phyloP scores from a whole-genome alignment of 2,329 filamentous ascomycete species.

The Emergomyces africanus region DNA sequence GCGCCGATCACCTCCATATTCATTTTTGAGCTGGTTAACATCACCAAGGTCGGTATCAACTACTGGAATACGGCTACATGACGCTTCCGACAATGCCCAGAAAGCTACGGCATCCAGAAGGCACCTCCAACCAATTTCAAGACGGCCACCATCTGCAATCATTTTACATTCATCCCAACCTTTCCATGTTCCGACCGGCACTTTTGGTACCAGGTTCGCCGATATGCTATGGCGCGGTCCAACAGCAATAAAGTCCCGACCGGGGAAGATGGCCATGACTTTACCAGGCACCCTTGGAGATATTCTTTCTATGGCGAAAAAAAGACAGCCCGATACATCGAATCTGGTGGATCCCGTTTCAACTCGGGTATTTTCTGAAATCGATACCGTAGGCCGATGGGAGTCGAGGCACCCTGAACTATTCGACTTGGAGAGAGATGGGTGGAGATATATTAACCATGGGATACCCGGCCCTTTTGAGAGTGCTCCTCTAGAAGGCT shows the following conservation, averaged over 20 bases:
- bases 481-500: conserved; percentile 19
- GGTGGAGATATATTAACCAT: conserved; percentile 27
- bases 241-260: neutral
- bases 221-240: neutral
- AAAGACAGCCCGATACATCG: conserved; percentile 9
- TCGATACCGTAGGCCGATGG: conserved; percentile 25
- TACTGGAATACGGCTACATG: neutral
- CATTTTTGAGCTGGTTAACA: conserved; percentile 13
- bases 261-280: neutral
- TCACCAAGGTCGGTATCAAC: neutral
- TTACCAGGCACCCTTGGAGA: conserved; percentile 16
- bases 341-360: conserved; percentile 15
- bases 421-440: conserved; percentile 14
- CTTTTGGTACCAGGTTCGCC: conserved; percentile 29
- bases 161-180: conserved; percentile 26
- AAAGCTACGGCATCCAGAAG: neutral
- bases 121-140: conserved; percentile 12
- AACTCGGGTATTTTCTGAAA: conserved; percentile 18
- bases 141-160: conserved; percentile 20
- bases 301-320: conserved; percentile 14
- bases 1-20: conserved; percentile 10
- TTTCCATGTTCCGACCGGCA: conserved; percentile 31
- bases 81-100: neutral
- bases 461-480: conserved; percentile 21
- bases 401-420: conserved; percentile 22